Base-by-base conservation (phyloP, 805 yeast genomes). In the Hanseniaspora taiwanica region DNA sequence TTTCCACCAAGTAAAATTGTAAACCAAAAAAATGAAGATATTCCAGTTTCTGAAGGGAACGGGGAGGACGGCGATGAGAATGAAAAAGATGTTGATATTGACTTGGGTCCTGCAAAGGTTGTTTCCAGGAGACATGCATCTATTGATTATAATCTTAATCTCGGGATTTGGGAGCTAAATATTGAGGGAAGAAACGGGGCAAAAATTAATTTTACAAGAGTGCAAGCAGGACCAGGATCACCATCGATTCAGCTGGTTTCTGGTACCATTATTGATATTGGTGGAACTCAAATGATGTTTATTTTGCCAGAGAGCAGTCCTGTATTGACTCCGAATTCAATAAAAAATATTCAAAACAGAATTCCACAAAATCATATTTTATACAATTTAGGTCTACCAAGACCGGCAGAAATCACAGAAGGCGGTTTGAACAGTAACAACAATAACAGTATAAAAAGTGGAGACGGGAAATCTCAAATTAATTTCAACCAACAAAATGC, bases 231-330 rank as follows among this genome's bases (percentile, higher is more conserved):
- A 4, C 60, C 69, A 4, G 50, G 60, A 32, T 59, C 63, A 5
- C 49, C 64, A 4, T 66, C 76, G 3, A 69, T 78, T 12, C 70
- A 77, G 10, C 68, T 91, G 42, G 70, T 72, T 39, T 79, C 93
- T 2, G 98, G 98, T n/a, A 82, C 89, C 33, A 76, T 91, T 14
- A 62, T 91, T 42, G 99, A 91, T 52, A 78, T 91, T 36, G 97
- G 97, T 14, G 96, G 96, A 5, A 86, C 95, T 9, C 97, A 91
- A 61, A 91, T 91, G 97, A 89, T 91, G 94, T 91, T 91, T 56
- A 91, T 91, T 29, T 66, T 91, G 48, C 99, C 99, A 2, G 96
- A 87, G 56, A 76, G 83, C 4, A 74, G 76, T 10, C 95, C 96
- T 2, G 63, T 61, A 25, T 68, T 87, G 6, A 72, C 81, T 4